Evolutionary conservation across 2,329 filamentous ascomycete genomes (phyloP).

Genomic region (Tothia fuscella): DNA sequence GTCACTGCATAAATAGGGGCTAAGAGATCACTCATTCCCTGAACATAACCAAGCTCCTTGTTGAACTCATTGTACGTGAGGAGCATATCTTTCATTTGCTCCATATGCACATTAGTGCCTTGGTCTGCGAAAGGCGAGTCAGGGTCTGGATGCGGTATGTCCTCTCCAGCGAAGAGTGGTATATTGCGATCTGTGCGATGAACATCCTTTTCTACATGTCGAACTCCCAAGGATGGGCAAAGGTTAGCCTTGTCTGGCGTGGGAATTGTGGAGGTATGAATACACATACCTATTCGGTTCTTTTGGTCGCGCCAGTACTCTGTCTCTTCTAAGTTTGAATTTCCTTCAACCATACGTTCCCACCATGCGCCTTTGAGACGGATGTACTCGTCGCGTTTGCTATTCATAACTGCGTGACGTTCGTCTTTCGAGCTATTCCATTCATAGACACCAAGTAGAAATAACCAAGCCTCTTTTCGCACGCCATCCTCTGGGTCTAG

Average conservation of each 20-base stretch:
- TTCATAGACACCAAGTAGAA: constrained; percentile 78
- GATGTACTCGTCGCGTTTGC: constrained; percentile 83
- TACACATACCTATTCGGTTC: constrained; percentile 70
- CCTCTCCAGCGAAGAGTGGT: constrained; percentile 90
- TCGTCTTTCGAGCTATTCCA: constrained; percentile 89
- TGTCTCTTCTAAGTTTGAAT: constrained; percentile 65
- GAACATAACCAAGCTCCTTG: constrained; percentile 86
- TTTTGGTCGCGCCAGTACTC: constrained; percentile 98
- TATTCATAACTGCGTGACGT: constrained; percentile 69
- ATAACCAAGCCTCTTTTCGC: constrained; percentile 93
- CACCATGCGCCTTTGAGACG: constrained; percentile 92
- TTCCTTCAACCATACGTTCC: constrained; percentile 78
- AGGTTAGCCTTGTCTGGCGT: constrained; percentile 27
- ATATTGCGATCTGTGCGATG: constrained; percentile 93
- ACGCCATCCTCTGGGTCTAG: constrained; percentile 81
- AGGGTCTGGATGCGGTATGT: constrained; percentile 91
- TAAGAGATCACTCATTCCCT: constrained; percentile 95
- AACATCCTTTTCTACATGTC: constrained; percentile 81
- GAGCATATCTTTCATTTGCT: constrained; percentile 99
- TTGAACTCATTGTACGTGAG: constrained; percentile 98
- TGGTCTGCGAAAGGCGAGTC: constrained; percentile 86
- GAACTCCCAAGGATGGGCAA: constrained; percentile 42
- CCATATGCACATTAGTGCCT: constrained; percentile 92
- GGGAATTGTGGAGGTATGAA: background rate
- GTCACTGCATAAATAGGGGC: constrained; percentile 94